Conservation (phyloP, 345 rosid genomes). For the Arabidopsis thaliana region TAIR10.1 NC_003076.8:1704501-1705000, state of each 20-base stretch:
- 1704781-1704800: not conserved
- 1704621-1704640: conserved; percentile 30
- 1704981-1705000: not conserved
- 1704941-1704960: conserved; percentile 26
- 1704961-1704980: not conserved
- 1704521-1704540: conserved; percentile 10
- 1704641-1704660: not conserved
- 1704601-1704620: conserved; percentile 23
- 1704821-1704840: conserved; percentile 43
- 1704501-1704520: not conserved
- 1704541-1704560: conserved; percentile 25
- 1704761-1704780: conserved; percentile 3
- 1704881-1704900: conserved; percentile 21
- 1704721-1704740: conserved; percentile 36
- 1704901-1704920: conserved; percentile 22
- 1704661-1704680: not conserved
- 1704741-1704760: conserved; percentile 34
- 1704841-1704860: conserved; percentile 33
- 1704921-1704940: conserved; percentile 6
- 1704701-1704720: conserved; percentile 35
- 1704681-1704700: conserved; percentile 36
- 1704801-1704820: conserved; percentile 26
- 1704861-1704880: conserved; percentile 40
- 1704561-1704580: not conserved
- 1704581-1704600: conserved; percentile 28